Evolutionary conservation across 306 rosid species (phyloP), one percentile per base, ranked within the genome.

Genomic region (Mucuna pruriens): DNA sequence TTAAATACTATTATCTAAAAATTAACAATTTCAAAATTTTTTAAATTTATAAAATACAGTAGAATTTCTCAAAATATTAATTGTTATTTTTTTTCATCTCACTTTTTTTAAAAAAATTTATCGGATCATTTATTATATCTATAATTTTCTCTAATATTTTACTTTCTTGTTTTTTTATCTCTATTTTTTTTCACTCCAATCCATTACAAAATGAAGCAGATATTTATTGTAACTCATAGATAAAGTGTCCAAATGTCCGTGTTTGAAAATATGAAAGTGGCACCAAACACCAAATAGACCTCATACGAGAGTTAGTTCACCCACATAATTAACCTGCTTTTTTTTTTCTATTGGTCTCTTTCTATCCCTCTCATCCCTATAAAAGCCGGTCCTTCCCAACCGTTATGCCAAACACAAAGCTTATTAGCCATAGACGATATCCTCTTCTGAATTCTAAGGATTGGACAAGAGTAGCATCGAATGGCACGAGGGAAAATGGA

Each of bases 401-500:
- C 34, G 17, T 58, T 31, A 61, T 26, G 15, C 11, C 67, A 15
- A 29, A 61, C 38, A 58, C 36, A 58, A 58, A 25, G 15, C 40
- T 6, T 0, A n/a, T 36, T n/a, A 12, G 0, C 13, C 44, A 9
- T 19, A 34, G 6, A 13, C 4, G 5, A 55, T 49, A 17, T 26
- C 23, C 39, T 54, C 71, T 58, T 67, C 71, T 36, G 33, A 61
- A 11, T 74, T 75, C 42, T 72, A 10, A 55, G 75, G 13, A 11
- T 73, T 63, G 20, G 34, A 77, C 42, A 55, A 22, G 2, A 12
- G 19, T 64, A 26, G 42, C 46, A 15, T 58, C 17, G 26, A 80
- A 94, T 91, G 97, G 92, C 88, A 63, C 81, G 55, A 2, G 29
- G 69, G 48, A 87, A 60, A 23, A 61, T 82, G 76, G 62, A 64